These are phyloP conservation scores for Cutaneotrichosporon cyanovorans DNA, from an alignment of 1,284 basidiomycete genomes.

Conservation along the genomic window DNA sequence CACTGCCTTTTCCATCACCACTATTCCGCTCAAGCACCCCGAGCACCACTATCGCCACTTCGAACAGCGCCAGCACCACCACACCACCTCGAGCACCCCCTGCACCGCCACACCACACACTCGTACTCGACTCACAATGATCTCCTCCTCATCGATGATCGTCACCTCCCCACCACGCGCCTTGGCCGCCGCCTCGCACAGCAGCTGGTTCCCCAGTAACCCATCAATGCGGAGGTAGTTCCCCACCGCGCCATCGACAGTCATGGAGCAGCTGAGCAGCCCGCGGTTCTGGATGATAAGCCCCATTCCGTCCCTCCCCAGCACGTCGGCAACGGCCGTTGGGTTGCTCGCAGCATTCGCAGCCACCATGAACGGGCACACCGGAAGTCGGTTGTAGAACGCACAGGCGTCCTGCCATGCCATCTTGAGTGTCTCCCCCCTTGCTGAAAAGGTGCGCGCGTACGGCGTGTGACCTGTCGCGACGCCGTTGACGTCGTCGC, in stretches of 20 bases:
- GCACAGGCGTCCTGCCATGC: conserved; percentile 25
- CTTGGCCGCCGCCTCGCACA: conserved; percentile 19
- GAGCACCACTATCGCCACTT: no score
- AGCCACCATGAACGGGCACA: conserved; percentile 10
- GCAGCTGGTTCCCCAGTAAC: conserved; percentile 19
- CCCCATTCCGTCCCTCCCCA: conserved; percentile 12
- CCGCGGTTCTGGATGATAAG: conserved; percentile 22
- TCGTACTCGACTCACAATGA: conserved; percentile 20
- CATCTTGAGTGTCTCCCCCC: conserved; percentile 16
- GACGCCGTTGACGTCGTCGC: conserved; percentile 21
- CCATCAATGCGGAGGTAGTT: conserved; percentile 21
- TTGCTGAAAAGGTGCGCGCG: conserved; percentile 18
- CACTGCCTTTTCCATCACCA: no score
- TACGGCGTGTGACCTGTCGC: conserved; percentile 19
- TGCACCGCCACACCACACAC: no score
- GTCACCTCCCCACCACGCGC: conserved; percentile 11
- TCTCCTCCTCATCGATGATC: conserved; percentile 20
- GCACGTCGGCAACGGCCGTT: conserved; percentile 6
- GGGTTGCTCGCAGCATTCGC: conserved; percentile 1
- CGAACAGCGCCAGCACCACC: no score
- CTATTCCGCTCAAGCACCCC: no score
- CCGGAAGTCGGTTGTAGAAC: conserved; percentile 16
- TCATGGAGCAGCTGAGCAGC: conserved; percentile 17
- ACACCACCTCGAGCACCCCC: no score
- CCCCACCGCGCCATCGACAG: conserved; percentile 22